A percentile compares a stretch with the other conserved stretches of the same genome.
phyloP scores from a whole-genome alignment of 2,329 filamentous ascomycete genomes.

The Aureobasidium sp. region DNA sequence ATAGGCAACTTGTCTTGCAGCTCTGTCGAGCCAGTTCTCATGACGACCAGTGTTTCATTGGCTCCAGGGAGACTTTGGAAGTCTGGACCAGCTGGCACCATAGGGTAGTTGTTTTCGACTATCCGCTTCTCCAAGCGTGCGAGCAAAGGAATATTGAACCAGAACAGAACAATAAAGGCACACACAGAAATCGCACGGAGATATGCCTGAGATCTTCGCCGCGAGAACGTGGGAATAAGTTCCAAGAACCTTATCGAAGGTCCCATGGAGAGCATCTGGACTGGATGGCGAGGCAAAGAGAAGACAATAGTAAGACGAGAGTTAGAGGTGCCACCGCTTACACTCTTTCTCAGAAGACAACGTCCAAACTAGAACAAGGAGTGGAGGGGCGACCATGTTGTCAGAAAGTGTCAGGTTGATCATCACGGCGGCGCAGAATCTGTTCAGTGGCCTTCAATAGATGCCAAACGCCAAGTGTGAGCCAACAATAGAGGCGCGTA shows the following conservation, averaged over 20 bases:
- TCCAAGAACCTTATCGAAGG: neutral
- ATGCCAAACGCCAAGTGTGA: neutral
- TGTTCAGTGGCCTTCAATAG: neutral
- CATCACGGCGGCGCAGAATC: neutral
- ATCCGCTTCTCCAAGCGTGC: neutral
- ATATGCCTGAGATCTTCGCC: neutral
- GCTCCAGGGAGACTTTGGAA: constrained; percentile 24
- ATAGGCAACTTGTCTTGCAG: constrained; percentile 26
- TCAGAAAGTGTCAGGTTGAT: neutral
- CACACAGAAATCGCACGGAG: neutral
- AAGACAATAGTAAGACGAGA: neutral
- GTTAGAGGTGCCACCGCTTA: too few relatives aligned
- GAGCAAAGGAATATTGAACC: neutral
- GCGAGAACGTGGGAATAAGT: neutral
- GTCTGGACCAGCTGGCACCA: neutral
- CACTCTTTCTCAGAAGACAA: neutral
- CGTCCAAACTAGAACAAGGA: neutral
- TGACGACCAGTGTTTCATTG: constrained; percentile 47
- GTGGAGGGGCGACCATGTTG: neutral
- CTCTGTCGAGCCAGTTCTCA: constrained; percentile 33
- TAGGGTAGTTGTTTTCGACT: neutral
- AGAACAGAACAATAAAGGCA: neutral
- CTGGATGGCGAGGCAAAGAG: neutral
- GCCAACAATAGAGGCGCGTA: neutral
- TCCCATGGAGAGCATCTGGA: neutral